Evolutionary conservation across 2,329 filamentous ascomycete genomes (phyloP), one percentile per base, ranked within the genome.

Genomic region (Neoscytalidium dimidiatum): DNA sequence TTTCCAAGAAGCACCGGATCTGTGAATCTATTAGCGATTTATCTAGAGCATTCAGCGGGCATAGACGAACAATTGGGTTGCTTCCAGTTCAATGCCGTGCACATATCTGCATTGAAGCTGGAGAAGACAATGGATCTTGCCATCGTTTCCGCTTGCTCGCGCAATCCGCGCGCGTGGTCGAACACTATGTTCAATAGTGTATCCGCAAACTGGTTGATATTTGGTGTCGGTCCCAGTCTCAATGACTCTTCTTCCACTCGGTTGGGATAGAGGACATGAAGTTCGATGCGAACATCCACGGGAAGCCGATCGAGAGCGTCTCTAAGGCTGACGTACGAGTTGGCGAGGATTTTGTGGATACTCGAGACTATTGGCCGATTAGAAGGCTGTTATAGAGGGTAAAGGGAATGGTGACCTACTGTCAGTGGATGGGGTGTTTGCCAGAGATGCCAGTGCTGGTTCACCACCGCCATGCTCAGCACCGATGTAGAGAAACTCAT

Each of bases 61-160:
- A 21, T 23, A 9, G 7, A 79, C 86, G 79, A 75, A 89, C 88
- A 99, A 75, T 98, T 99, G 2, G 95, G 95, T 77, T 99, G 95
- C 78, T 99, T 99, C 95, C 95, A 99, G 79, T 99, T 99, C 71
- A 99, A 81, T 4, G 94, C 94, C 17, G 92, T 96, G 79, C 95
- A 99, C 21, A 98, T 86, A 68, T 90, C 90, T 13, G 92, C 84
- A 74, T 96, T 97, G 78, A 94, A 97, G 23, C 92, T 96, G 71
- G 92, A 96, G 76, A 99, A 97, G 11, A 97, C 92, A 61, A 99
- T 90, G 13, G 92, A 96, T 44, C 94, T 85, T 70, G 95, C 89
- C 17, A 89, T 87, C 63, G 92, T 88, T 8, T 92, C 75, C 49
- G 74, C 72, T 53, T 76, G 88, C 66, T 88, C 84, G 66, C 89